Evolutionary conservation across 2,329 filamentous ascomycete genomes (phyloP), one percentile per base, ranked within the genome.

Genomic region (Fusarium oligoseptatum): DNA sequence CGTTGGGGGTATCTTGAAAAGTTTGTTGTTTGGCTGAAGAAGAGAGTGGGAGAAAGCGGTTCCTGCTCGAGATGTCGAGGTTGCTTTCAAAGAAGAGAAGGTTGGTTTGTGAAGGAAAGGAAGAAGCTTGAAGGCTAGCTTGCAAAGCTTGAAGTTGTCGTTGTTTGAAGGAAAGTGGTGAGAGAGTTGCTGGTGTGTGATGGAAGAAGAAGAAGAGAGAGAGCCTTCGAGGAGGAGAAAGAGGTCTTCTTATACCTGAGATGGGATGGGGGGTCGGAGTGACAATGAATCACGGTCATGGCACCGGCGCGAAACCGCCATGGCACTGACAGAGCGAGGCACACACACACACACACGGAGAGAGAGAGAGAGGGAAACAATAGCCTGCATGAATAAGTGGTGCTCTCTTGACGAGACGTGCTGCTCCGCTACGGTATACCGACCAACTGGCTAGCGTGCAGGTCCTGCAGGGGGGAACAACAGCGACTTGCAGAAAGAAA

Each of bases 211-310:
- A 60, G 37, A 64, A 41, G n/a, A 48, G 6, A 24, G 22, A 27
- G 24, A 27, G 24, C 24, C 15, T 9, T 50, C 24, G 45, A 50
- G 56, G 63, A 63, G 43, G 45, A 66, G 39, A 29, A 36, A 24
- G 50, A 32, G 61, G 17, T 8, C 71, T 29, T 74, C 62, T 72
- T 72, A 72, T 74, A 75, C 39, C 43, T 29, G 50, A 50, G 29
- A 63, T 56, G 43, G 41, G 29, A 63, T 56, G 43, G 41, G 6
- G 24, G 24, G 12, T 6, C 11, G 14, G 37, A 50, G 68, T 66
- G 72, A 56, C 57, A 34, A 14, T 74, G 72, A 74, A 64, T 73
- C 65, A 75, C 37, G 52, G 52, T 36, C 61, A 45, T 63, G 20
- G 27, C n/a, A 27, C 27, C 29, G 15, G 27, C 15, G 45, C 48